Evolutionary conservation across 768 basidiomycete genomes (phyloP).

Genomic region (Imleria badia): DNA sequence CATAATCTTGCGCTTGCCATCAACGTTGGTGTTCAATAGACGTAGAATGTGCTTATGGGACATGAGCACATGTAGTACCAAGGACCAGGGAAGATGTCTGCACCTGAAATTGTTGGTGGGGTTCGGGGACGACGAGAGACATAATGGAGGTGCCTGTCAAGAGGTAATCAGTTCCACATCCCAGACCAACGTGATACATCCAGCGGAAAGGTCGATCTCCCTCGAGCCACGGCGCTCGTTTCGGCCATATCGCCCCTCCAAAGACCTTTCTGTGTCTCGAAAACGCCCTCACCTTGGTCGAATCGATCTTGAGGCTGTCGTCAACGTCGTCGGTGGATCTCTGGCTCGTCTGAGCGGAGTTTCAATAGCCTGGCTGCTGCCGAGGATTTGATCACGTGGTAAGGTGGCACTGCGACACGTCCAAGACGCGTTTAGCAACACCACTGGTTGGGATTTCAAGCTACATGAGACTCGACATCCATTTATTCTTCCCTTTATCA

Average conservation of each 20-base stretch:
- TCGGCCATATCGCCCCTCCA: neutral
- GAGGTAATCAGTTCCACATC: slow-evolving; percentile 17
- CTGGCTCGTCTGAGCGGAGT: slow-evolving; percentile 20
- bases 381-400: slow-evolving; percentile 27
- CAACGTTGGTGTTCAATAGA: slow-evolving; percentile 99
- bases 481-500: neutral
- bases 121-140: slow-evolving; percentile 97
- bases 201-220: slow-evolving; percentile 7
- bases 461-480: slow-evolving; percentile 16
- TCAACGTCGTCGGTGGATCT: slow-evolving; percentile 12
- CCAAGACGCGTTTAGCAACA: slow-evolving; percentile 15
- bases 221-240: neutral
- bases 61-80: slow-evolving; percentile 1
- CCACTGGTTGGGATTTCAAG: slow-evolving; percentile 11
- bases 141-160: slow-evolving; percentile 43
- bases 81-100: slow-evolving; percentile 12
- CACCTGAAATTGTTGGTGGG: slow-evolving; percentile 95
- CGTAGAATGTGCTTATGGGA: slow-evolving; percentile 89
- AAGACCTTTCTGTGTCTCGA: neutral
- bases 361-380: slow-evolving; percentile 22
- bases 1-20: slow-evolving; percentile 99
- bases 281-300: slow-evolving; percentile 28
- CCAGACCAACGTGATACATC: slow-evolving; percentile 18
- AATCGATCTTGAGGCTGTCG: slow-evolving; percentile 17
- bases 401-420: slow-evolving; percentile 16